A percentile compares a stretch with the other conserved stretches of the same genome.
These are phyloP conservation scores for Curvularia lunata DNA, from an alignment of 2,329 filamentous ascomycete genomes.

Conservation along the genomic window DNA sequence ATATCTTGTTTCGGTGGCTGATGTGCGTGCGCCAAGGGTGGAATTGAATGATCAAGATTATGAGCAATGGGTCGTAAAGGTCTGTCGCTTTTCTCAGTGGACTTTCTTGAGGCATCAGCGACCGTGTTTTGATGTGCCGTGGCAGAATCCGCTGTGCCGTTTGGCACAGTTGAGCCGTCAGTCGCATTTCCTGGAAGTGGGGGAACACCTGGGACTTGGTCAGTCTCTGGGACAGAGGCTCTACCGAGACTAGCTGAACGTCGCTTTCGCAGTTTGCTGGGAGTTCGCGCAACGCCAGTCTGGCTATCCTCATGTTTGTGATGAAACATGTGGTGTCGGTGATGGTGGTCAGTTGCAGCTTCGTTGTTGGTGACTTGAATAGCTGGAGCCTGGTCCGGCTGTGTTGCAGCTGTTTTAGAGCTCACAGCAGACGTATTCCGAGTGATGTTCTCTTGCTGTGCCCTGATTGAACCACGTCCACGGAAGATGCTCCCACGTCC, in stretches of 20 bases:
- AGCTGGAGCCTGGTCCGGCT: slow-evolving; percentile 61
- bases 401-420: slow-evolving; percentile 33
- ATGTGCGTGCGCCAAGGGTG: slow-evolving; percentile 48
- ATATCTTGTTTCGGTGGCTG: slow-evolving; percentile 54
- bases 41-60: slow-evolving; percentile 48
- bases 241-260: slow-evolving; percentile 48
- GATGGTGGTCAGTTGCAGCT: slow-evolving; percentile 45
- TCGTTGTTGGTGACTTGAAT: slow-evolving; percentile 79
- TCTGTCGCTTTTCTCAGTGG: slow-evolving; percentile 43
- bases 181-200: slow-evolving; percentile 28
- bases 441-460: slow-evolving; percentile 25
- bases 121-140: slow-evolving; percentile 9
- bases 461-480: slow-evolving; percentile 41
- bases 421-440: slow-evolving; percentile 37
- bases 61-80: slow-evolving; percentile 50
- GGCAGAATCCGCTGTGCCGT: slow-evolving; percentile 19
- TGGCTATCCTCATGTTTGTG: slow-evolving; percentile 47
- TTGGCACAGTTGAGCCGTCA: slow-evolving; percentile 28
- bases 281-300: slow-evolving; percentile 44
- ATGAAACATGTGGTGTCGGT: slow-evolving; percentile 43
- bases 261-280: slow-evolving; percentile 50
- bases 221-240: slow-evolving; percentile 29
- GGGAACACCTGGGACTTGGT: slow-evolving; percentile 32
- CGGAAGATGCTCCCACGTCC: slow-evolving; percentile 80
- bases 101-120: slow-evolving; percentile 28